Evolutionary conservation across 805 yeast species (phyloP).

Genomic region (Candida dajiaensis): DNA sequence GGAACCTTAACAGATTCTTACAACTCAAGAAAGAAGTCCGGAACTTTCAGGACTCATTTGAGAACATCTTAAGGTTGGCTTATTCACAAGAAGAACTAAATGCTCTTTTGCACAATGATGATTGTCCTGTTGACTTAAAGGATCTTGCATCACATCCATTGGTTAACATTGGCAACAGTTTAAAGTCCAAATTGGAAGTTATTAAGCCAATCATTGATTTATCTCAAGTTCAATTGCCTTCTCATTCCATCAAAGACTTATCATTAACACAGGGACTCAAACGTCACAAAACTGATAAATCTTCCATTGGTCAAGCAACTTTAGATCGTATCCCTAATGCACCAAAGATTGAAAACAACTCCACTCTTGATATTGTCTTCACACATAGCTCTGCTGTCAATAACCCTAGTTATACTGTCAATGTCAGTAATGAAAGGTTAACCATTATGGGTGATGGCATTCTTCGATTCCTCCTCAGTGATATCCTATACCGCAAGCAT

Average conservation of each 20-base stretch:
- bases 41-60: constrained; percentile 3
- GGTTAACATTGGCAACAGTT: neutral
- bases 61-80: constrained; percentile 1
- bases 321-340: constrained; percentile 37
- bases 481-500: neutral
- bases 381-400: constrained; percentile 68
- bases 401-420: neutral
- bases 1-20: neutral
- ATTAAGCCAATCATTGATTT: neutral
- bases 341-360: constrained; percentile 48
- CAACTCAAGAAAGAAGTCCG: constrained; percentile 3
- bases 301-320: neutral
- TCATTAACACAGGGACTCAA: neutral
- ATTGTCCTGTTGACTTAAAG: neutral
- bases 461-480: constrained; percentile 24
- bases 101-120: neutral
- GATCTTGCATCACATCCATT: neutral
- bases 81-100: neutral
- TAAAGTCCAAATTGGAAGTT: neutral
- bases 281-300: neutral
- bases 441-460: constrained; percentile 85
- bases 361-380: constrained; percentile 57
- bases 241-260: neutral
- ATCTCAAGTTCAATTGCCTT: neutral
- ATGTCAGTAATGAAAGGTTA: constrained; percentile 57